phyloP scores from a whole-genome alignment of 2,329 filamentous ascomycete genomes.

The Calonectria pauciramosa region DNA sequence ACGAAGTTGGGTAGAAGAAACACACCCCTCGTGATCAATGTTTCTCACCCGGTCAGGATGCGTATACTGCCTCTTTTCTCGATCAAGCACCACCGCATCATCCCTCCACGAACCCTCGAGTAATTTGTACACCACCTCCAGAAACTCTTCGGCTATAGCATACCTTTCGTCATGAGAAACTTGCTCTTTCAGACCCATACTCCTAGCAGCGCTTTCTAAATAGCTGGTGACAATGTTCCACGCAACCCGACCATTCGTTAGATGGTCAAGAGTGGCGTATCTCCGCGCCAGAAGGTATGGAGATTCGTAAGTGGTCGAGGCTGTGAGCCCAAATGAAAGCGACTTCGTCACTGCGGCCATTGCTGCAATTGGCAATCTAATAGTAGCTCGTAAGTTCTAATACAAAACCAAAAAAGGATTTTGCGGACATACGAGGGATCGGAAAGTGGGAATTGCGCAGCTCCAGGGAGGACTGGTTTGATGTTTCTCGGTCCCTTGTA shows the following conservation, averaged over 20 bases:
- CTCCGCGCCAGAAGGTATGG: constrained; percentile 51
- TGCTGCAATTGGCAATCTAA: constrained; percentile 52
- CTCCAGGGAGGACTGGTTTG: constrained; percentile 48
- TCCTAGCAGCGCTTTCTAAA: constrained; percentile 61
- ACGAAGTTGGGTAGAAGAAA: not conserved
- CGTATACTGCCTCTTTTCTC: constrained; percentile 46
- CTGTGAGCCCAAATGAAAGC: constrained; percentile 55
- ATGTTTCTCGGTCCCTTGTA: constrained; percentile 35
- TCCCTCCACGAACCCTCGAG: constrained; percentile 67
- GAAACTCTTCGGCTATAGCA: constrained; percentile 61
- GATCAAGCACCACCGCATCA: constrained; percentile 49
- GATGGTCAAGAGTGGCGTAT: constrained; percentile 53
- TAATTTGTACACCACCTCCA: constrained; percentile 60
- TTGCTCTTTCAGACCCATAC: constrained; percentile 59
- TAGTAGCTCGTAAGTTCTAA: not conserved
- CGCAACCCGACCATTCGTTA: constrained; percentile 52
- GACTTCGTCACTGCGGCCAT: constrained; percentile 61
- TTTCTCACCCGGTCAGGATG: constrained; percentile 51
- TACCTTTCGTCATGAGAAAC: constrained; percentile 64
- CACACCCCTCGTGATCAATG: constrained; percentile 51
- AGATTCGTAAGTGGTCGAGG: constrained; percentile 52
- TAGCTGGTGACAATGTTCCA: constrained; percentile 68
- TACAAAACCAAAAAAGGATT: not conserved
- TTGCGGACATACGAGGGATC: constrained; percentile 48
- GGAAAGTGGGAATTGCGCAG: constrained; percentile 58